Evolutionary conservation across 2,329 filamentous ascomycete species (phyloP).

Genomic region (Proliferodiscus dingleyae): DNA sequence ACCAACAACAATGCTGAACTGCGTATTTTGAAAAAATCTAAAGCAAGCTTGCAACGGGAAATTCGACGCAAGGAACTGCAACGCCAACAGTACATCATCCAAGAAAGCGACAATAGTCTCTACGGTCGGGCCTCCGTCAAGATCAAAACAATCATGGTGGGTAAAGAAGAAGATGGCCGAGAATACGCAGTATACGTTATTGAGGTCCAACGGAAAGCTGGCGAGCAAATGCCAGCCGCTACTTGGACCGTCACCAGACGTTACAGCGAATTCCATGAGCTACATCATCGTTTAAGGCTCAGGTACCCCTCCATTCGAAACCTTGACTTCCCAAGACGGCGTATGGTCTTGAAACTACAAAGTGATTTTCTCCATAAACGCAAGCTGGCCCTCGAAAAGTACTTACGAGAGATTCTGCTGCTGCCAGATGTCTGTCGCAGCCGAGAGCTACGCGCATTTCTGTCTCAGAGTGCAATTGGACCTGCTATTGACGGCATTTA

Average conservation of each 20-base stretch:
- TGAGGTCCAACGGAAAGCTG: conserved; percentile 83
- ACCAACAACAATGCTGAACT: conserved; percentile 96
- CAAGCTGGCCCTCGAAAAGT: conserved; percentile 75
- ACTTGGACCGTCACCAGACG: conserved; percentile 88
- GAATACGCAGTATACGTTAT: conserved; percentile 93
- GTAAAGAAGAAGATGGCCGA: conserved; percentile 83
- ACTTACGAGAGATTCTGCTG: conserved; percentile 74
- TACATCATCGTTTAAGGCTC: conserved; percentile 81
- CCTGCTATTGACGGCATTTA: conserved; percentile 50
- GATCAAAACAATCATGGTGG: conserved; percentile 91
- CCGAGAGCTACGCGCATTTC: conserved; percentile 83
- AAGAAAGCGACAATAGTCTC: conserved; percentile 95
- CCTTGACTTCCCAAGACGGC: conserved; percentile 85
- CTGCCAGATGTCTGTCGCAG: conserved; percentile 93
- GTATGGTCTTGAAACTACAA: conserved; percentile 94
- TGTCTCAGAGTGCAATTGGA: conserved; percentile 80
- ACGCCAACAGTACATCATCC: conserved; percentile 91
- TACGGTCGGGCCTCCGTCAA: conserved; percentile 86
- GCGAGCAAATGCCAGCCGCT: conserved; percentile 94
- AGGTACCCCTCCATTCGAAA: conserved; percentile 83
- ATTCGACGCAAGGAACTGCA: conserved; percentile 93
- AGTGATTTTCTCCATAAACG: conserved; percentile 93
- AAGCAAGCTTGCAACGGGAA: conserved; percentile 86
- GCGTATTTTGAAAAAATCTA: conserved; percentile 87
- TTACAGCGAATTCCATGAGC: conserved; percentile 95